phyloP scores from a whole-genome alignment of 2,329 filamentous ascomycete genomes.

The Xenoacremonium recifei region DNA sequence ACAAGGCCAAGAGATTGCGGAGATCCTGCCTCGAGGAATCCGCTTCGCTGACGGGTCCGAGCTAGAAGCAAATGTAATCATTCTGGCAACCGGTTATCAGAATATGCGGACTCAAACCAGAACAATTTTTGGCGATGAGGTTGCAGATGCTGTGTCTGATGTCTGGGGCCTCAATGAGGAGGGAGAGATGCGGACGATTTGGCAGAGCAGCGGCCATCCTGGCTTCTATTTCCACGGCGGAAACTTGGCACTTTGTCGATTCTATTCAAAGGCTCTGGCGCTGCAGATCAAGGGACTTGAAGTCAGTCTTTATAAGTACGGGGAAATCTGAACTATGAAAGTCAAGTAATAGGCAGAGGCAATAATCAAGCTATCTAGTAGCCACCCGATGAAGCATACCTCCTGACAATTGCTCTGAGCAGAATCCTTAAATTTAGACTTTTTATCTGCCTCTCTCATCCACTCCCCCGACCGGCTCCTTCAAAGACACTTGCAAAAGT shows the following conservation, averaged over 20 bases:
- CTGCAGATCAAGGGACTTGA: slow-evolving; percentile 50
- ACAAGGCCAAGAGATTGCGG: slow-evolving; percentile 54
- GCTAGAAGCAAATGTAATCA: slow-evolving; percentile 60
- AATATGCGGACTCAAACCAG: slow-evolving; percentile 66
- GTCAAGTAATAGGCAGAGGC: too few relatives aligned
- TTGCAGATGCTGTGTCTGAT: slow-evolving; percentile 57
- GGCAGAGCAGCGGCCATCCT: slow-evolving; percentile 59
- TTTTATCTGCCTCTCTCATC: too few relatives aligned
- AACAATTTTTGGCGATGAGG: slow-evolving; percentile 59
- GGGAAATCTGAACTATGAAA: slow-evolving; percentile 29
- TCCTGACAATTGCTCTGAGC: too few relatives aligned
- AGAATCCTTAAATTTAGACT: too few relatives aligned
- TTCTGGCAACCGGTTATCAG: slow-evolving; percentile 64
- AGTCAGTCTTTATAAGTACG: slow-evolving; percentile 34
- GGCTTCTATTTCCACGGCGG: slow-evolving; percentile 68
- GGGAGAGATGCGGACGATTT: slow-evolving; percentile 56
- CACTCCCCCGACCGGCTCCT: too few relatives aligned
- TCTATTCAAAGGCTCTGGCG: slow-evolving; percentile 55
- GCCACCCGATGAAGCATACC: too few relatives aligned
- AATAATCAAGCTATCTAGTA: too few relatives aligned
- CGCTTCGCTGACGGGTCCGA: slow-evolving; percentile 53
- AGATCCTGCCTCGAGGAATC: slow-evolving; percentile 45
- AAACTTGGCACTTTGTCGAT: slow-evolving; percentile 61
- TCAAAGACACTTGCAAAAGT: too few relatives aligned
- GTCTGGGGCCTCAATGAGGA: slow-evolving; percentile 62